These are phyloP conservation scores for Penicillium samsonianum DNA, from an alignment of 495 filamentous ascomycete species.

Conservation along the genomic window DNA sequence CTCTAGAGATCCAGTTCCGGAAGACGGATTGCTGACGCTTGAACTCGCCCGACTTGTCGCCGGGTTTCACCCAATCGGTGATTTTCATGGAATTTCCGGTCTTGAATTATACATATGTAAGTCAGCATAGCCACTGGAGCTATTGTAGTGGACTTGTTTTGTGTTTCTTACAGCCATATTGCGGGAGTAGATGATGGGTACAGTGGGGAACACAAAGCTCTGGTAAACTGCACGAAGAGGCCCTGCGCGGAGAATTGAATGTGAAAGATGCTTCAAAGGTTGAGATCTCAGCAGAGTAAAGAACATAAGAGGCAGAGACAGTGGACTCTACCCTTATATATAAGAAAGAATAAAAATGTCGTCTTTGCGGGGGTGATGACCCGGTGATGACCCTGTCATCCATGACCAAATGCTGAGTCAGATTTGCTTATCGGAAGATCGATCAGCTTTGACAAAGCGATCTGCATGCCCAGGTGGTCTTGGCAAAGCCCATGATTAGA, in stretches of 20 bases:
- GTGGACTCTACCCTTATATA: conserved; percentile 12
- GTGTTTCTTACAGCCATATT: conserved; percentile 43
- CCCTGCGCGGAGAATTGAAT: conserved; percentile 17
- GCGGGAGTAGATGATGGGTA: conserved; percentile 20
- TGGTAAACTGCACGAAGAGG: conserved; percentile 19
- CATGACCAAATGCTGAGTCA: conserved; percentile 28
- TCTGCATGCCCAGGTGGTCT: not conserved
- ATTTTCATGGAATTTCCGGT: conserved; percentile 52
- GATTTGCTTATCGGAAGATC: conserved; percentile 26
- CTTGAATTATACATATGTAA: conserved; percentile 24
- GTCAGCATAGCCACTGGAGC: not conserved
- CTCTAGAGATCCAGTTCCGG: conserved; percentile 68
- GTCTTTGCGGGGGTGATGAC: conserved; percentile 27
- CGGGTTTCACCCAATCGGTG: conserved; percentile 78
- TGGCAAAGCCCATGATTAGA: not conserved
- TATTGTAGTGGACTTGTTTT: not conserved
- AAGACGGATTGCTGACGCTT: conserved; percentile 74
- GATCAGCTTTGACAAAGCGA: conserved; percentile 38
- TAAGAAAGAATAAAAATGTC: conserved; percentile 1
- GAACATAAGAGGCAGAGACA: conserved; percentile 31
- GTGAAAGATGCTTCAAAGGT: conserved; percentile 25
- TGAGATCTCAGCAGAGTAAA: conserved; percentile 26
- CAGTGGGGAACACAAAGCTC: conserved; percentile 29
- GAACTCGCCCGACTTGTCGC: conserved; percentile 83
- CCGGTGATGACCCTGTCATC: too few species aligned